Evolutionary conservation across 2,329 filamentous ascomycete species (phyloP), one percentile per base, ranked within the genome.

Genomic region (Colletotrichum sp.): DNA sequence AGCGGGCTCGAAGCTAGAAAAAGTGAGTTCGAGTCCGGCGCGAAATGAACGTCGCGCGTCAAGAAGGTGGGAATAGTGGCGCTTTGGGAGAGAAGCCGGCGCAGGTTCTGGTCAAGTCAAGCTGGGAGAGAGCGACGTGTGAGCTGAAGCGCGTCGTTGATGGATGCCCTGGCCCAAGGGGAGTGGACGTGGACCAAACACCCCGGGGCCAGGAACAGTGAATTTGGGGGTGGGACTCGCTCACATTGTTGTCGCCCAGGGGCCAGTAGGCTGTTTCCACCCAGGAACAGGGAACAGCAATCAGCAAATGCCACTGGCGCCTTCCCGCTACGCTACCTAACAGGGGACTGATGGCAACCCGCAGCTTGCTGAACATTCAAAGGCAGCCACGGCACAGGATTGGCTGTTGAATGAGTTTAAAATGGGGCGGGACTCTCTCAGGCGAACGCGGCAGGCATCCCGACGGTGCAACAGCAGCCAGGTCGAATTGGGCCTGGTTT

Each of bases 141-240:
- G 44, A 69, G 57, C 44, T 16, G 70, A 74, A 65, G 70, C 74
- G 74, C 74, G 74, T 76, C 70, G 70, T 68, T 63, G 55, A 64
- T 32, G 63, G 32, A 57, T 59, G 28, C 36, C 44, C 44, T 52
- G 44, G 44, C n/a, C 44, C 44, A 52, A 52, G 44, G 44, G 44
- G 44, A 52, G 44, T 18, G 63, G 36, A 57, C 39, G 63, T 68
- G 44, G 64, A 65, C 32, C 60, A 44, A 28, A 60, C 30, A 62
- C 44, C 70, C 69, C 64, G 28, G 59, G 28, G 26, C 59, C 59
- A 34, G 32, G 64, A 26, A 72, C 73, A 73, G 64, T 68, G 64
- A 39, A 60, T 68, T 63, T 72, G 36, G 72, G 55, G 72, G 55
- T 21, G 63, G 65, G 39, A 65, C 52, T 52, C 44, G 44, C 28